A percentile compares a stretch with the other conserved stretches of the same genome.
Evolutionary conservation across 2,329 filamentous ascomycete species (phyloP).

Genomic region (Penicillium sp.): DNA sequence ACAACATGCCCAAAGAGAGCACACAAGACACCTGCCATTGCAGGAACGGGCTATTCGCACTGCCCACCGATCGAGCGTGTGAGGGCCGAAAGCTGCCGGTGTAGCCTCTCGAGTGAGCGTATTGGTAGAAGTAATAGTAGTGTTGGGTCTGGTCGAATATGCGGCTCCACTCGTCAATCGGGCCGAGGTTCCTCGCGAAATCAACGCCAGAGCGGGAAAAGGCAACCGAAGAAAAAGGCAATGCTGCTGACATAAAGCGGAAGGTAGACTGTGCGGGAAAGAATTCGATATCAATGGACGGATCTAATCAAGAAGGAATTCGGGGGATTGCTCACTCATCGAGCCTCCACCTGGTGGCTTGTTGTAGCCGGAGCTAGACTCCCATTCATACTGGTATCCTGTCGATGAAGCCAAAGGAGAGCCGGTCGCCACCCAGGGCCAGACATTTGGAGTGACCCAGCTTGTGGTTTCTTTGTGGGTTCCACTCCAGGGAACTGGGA

Average conservation of each 20-base stretch:
- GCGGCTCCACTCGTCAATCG: slow-evolving; percentile 2
- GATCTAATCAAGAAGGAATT: slow-evolving; percentile 14
- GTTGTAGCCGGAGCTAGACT: slow-evolving; percentile 73
- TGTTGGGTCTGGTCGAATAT: neutral
- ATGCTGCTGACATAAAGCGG: slow-evolving; percentile 54
- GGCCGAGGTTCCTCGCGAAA: slow-evolving; percentile 4
- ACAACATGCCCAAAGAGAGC: slow-evolving; percentile 21
- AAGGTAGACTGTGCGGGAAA: slow-evolving; percentile 44
- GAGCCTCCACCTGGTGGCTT: slow-evolving; percentile 67
- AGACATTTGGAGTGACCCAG: slow-evolving; percentile 58
- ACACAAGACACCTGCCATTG: slow-evolving; percentile 21
- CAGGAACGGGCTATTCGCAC: slow-evolving; percentile 15
- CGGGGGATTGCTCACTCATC: slow-evolving; percentile 58
- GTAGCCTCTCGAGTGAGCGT: slow-evolving; percentile 1
- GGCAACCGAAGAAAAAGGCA: slow-evolving; percentile 44
- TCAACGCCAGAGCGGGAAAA: slow-evolving; percentile 48
- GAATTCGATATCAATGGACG: slow-evolving; percentile 26
- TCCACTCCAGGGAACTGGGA: slow-evolving; percentile 64
- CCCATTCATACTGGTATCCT: slow-evolving; percentile 73
- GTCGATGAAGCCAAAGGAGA: slow-evolving; percentile 47
- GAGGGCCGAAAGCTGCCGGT: slow-evolving; percentile 1
- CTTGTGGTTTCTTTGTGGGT: slow-evolving; percentile 45
- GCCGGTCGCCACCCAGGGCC: slow-evolving; percentile 65
- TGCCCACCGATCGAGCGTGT: slow-evolving; percentile 20
- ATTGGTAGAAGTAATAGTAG: neutral